Conservation (phyloP, 345 rosid genomes). For the Melastoma malabathricum region DNA sequence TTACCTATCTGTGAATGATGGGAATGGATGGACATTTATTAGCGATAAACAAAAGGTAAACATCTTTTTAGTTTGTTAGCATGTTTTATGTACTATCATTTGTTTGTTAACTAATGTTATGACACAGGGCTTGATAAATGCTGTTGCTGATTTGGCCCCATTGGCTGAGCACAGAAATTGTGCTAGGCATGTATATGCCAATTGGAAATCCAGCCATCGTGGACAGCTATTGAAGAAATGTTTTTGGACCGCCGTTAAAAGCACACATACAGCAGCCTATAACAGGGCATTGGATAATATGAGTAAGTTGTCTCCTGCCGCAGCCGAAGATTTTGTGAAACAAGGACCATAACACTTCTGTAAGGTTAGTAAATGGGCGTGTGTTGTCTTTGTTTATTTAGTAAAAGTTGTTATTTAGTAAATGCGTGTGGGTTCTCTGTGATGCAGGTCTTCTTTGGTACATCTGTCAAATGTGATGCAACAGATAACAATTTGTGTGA, state of each 20-base stretch:
- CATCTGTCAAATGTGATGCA: too few species aligned
- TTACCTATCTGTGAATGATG: neutral
- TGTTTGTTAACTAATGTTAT: neutral
- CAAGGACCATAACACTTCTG: neutral
- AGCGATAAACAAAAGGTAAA: neutral
- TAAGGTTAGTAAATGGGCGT: neutral
- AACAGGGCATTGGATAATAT: neutral
- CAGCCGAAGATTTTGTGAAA: neutral
- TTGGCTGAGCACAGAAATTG: neutral
- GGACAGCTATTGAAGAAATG: neutral
- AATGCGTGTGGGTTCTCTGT: neutral
- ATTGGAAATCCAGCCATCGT: neutral
- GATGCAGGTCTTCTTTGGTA: neutral
- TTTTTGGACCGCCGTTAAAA: neutral
- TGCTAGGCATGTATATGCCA: neutral
- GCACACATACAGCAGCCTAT: rapidly evolving
- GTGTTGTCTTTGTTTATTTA: neutral
- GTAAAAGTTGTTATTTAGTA: neutral
- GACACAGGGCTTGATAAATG: slow-evolving; percentile 1
- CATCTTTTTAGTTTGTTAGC: neutral
- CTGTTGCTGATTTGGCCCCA: neutral
- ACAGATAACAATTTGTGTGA: too few species aligned
- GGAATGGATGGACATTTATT: neutral
- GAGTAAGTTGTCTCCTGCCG: neutral
- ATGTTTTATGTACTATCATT: neutral